These are phyloP conservation scores for Alternaria dauci DNA, from an alignment of 2,329 filamentous ascomycete genomes.

Conservation along the genomic window DNA sequence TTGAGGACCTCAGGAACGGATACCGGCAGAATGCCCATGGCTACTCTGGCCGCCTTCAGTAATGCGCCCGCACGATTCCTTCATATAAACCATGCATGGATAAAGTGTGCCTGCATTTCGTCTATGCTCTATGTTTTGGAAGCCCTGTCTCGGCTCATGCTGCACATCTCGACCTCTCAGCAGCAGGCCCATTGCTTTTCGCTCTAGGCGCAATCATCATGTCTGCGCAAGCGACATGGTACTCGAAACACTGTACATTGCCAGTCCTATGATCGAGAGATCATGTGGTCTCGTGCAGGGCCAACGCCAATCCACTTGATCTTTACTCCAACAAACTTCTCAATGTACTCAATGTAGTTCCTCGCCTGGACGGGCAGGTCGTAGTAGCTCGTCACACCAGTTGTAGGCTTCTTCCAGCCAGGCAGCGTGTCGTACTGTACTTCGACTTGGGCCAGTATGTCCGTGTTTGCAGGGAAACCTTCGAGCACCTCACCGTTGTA, in stretches of 20 bases:
- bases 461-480: constrained; percentile 71
- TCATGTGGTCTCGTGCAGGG: constrained; percentile 71
- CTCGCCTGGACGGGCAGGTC: constrained; percentile 71
- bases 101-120: constrained; percentile 6
- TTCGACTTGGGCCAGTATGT: constrained; percentile 65
- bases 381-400: constrained; percentile 66
- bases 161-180: not conserved
- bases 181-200: not conserved
- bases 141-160: not conserved
- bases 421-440: constrained; percentile 73
- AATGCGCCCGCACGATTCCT: not conserved
- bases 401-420: constrained; percentile 74
- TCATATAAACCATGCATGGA: constrained; percentile 2
- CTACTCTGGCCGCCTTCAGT: not conserved
- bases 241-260: not conserved
- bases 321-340: constrained; percentile 70
- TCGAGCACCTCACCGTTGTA: constrained; percentile 64
- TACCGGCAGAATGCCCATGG: not conserved
- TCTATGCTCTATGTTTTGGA: constrained; percentile 17
- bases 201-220: not conserved
- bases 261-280: constrained; percentile 55
- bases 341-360: constrained; percentile 73
- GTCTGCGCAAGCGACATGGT: not conserved
- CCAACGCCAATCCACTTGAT: constrained; percentile 74
- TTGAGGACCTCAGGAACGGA: not conserved